Base-by-base conservation (phyloP, 345 rosid species). In the Camelina laxa region DNA sequence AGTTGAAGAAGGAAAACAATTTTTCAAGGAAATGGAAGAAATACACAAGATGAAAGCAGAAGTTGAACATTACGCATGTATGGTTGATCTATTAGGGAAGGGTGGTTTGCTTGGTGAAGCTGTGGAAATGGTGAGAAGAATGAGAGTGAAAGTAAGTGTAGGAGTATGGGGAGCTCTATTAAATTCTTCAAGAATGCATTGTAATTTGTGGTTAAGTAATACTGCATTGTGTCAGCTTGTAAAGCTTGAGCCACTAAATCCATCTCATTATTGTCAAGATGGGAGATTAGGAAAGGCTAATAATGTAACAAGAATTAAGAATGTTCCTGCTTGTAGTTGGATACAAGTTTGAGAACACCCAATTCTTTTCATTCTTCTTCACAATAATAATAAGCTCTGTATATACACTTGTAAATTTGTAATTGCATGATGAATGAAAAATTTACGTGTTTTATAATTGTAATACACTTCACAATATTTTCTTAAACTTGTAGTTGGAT, bases 111-210 rank as follows among this genome's bases (percentile, higher is more conserved):
- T 84, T 54, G 85, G 60, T 57, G 89, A 84, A 66, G 77, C 85
- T 19, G 64, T 83, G 55, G 69, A 31, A 59, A 76, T 82, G 21
- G 80, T 87, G 27, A 78, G 78, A 21, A 65, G 47, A 71, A 88
- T 85, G 91, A 84, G 82, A 55, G 71, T 85, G 78, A 68, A 83
- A 67, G 83, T 89, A 50, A 87, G 81, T 77, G 87, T 85, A 61
- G 84, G 85, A 74, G 71, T 87, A 27, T 88, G 93, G 91, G 91
- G 89, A 79, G 83, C 91, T 70, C 36, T 88, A 24, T 24, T 88
- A 51, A 87, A 75, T 64, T 86, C 83, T 65, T 85, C 85, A 31
- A 81, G 76, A 60, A 77, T 84, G 82, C 84, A 88, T 78, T 82
- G 85, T 31, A 87, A 87, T 65, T 61, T 81, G 58, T 77, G 73